These are phyloP conservation scores for Scleromitrula shiraiana DNA, from an alignment of 2,329 filamentous ascomycete species.

Conservation along the genomic window DNA sequence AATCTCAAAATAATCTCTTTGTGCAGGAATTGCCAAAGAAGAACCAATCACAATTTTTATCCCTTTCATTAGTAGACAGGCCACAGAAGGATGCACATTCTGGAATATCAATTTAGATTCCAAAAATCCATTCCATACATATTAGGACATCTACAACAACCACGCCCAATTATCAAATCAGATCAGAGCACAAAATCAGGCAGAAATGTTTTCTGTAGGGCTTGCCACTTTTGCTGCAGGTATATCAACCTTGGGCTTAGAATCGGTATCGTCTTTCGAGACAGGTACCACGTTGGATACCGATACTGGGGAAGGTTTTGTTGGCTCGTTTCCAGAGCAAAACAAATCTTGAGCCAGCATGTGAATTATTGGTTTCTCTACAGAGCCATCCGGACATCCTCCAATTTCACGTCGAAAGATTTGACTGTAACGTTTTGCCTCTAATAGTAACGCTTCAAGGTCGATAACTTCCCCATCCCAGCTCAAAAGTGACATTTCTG, in stretches of 20 bases:
- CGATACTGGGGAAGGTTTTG: not conserved
- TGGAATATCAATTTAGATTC: conserved; percentile 3
- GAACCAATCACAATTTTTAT: too few relatives aligned
- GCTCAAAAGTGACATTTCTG: conserved; percentile 49
- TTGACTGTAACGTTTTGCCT: conserved; percentile 44
- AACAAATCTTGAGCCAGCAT: conserved; percentile 23
- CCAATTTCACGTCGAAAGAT: conserved; percentile 59
- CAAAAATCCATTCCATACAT: not conserved
- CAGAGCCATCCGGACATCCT: conserved; percentile 41
- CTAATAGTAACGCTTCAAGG: conserved; percentile 34
- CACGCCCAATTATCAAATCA: not conserved
- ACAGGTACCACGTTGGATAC: not conserved
- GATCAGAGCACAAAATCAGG: not conserved
- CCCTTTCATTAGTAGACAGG: too few relatives aligned
- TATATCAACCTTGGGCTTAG: not conserved
- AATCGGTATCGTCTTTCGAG: not conserved
- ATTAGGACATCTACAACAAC: not conserved
- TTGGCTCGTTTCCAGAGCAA: conserved; percentile 20
- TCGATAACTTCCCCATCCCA: conserved; percentile 51
- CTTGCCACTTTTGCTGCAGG: not conserved
- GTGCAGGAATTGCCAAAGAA: too few relatives aligned
- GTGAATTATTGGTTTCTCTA: conserved; percentile 13
- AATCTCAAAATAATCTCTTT: too few relatives aligned
- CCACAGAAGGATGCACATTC: too few relatives aligned
- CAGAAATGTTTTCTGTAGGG: not conserved